A percentile compares a stretch with the other conserved stretches of the same genome.
Conservation (phyloP, 192 early-diverging fungal genomes). For the Entomortierella lignicola region DNA sequence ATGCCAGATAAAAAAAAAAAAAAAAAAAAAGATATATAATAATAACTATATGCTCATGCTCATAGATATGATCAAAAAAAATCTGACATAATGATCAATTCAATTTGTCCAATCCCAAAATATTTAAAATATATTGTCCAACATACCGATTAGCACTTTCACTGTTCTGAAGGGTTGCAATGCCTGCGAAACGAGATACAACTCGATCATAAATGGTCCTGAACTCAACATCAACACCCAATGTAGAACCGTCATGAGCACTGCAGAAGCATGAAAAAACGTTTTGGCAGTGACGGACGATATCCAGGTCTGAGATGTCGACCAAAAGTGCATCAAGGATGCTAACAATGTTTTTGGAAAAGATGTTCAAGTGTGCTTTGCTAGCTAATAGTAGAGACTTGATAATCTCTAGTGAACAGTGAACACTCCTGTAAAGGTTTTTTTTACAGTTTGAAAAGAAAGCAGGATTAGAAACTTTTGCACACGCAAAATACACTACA, state of each 20-base stretch:
- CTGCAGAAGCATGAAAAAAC: conserved; percentile 76
- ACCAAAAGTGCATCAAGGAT: conserved; percentile 62
- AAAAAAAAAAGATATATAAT: not conserved
- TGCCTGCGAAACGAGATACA: conserved; percentile 63
- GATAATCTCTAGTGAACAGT: conserved; percentile 79
- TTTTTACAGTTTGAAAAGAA: not conserved
- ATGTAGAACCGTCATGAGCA: conserved; percentile 74
- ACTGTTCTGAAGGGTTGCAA: conserved; percentile 37
- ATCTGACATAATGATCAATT: too few relatives aligned
- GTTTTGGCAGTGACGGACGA: conserved; percentile 50
- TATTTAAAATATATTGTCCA: too few relatives aligned
- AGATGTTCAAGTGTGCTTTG: conserved; percentile 81
- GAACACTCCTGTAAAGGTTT: conserved; percentile 64
- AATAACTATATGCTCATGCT: too few relatives aligned
- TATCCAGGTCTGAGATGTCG: conserved; percentile 44
- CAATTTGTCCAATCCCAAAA: too few relatives aligned
- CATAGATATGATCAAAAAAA: too few relatives aligned
- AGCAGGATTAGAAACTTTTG: too few relatives aligned
- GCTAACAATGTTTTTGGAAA: conserved; percentile 83
- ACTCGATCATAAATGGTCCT: conserved; percentile 67
- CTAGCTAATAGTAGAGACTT: conserved; percentile 78
- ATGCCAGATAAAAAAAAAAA: not conserved
- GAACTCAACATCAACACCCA: conserved; percentile 76
- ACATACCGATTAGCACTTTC: conserved; percentile 41
- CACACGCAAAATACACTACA: too few relatives aligned